These are phyloP conservation scores for Chaetomium strumarium DNA, from an alignment of 2,329 filamentous ascomycete genomes.

Conservation along the genomic window DNA sequence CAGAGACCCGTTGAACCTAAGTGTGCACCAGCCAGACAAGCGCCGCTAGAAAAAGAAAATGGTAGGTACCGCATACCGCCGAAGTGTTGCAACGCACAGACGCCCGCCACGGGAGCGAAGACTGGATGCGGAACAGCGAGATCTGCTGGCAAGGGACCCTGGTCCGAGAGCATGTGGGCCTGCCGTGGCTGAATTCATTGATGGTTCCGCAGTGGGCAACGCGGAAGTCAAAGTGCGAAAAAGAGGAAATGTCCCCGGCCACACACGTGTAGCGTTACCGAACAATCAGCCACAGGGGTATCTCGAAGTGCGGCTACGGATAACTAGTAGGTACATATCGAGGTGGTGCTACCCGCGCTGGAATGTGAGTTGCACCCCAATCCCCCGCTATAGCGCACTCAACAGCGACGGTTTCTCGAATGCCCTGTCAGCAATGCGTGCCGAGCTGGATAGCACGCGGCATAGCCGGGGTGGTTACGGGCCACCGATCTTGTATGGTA, in stretches of 20 bases:
- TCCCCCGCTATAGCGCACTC: conserved; percentile 1
- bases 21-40: conserved; percentile 15
- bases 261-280: neutral
- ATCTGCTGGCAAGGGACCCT: conserved; percentile 14
- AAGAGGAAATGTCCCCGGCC: conserved; percentile 3
- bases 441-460: conserved; percentile 28
- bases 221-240: conserved; percentile 3
- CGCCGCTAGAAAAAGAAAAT: conserved; percentile 9
- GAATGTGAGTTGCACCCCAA: conserved; percentile 11
- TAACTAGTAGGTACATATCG: neutral
- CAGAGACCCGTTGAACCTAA: conserved; percentile 12
- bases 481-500: neutral
- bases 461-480: conserved; percentile 22
- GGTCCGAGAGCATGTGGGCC: conserved; percentile 6
- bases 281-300: neutral
- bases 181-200: conserved; percentile 12
- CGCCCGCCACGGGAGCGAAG: conserved; percentile 13
- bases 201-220: conserved; percentile 7
- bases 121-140: conserved; percentile 17
- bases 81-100: conserved; percentile 19
- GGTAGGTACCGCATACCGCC: conserved; percentile 9
- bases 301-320: neutral
- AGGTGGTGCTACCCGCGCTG: conserved; percentile 9
- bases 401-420: conserved; percentile 9
- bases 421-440: conserved; percentile 20